Evolutionary conservation across 768 basidiomycete genomes (phyloP).

Genomic region (Lyophyllum shimeji): DNA sequence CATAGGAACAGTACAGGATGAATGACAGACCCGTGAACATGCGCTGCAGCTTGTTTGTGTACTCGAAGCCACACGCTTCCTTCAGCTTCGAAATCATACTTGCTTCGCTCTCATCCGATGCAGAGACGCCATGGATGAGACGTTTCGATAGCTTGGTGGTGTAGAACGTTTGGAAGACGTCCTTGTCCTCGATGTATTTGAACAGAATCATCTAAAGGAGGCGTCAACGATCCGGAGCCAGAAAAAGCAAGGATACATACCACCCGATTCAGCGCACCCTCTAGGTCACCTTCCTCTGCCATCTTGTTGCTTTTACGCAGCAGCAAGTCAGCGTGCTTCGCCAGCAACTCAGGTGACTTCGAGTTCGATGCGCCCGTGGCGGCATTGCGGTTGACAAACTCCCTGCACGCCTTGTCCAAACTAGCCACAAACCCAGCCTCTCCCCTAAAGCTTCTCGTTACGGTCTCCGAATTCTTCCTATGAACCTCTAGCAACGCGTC

Average conservation of each 20-base stretch:
- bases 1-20: neutral
- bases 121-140: constrained; percentile 86
- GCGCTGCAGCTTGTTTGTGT: constrained; percentile 92
- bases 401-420: constrained; percentile 92
- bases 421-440: constrained; percentile 93
- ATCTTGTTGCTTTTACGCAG: constrained; percentile 95
- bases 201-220: constrained; percentile 89
- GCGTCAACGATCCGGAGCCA: constrained; percentile 17
- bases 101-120: constrained; percentile 94
- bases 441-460: constrained; percentile 84
- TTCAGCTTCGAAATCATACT: constrained; percentile 99
- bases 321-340: constrained; percentile 88
- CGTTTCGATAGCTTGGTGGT: constrained; percentile 91
- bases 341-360: constrained; percentile 89
- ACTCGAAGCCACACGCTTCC: constrained; percentile 95
- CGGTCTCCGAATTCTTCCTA: constrained; percentile 87
- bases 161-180: constrained; percentile 98
- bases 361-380: constrained; percentile 84
- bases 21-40: constrained; percentile 87
- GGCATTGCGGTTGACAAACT: constrained; percentile 92
- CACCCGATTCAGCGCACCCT: constrained; percentile 86
- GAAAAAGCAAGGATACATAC: constrained; percentile 49
- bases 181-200: constrained; percentile 98
- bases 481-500: constrained; percentile 91
- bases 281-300: constrained; percentile 87